These are phyloP conservation scores for Apium graveolens DNA, from an alignment of 129 eudicot species.

Conservation along the genomic window DNA sequence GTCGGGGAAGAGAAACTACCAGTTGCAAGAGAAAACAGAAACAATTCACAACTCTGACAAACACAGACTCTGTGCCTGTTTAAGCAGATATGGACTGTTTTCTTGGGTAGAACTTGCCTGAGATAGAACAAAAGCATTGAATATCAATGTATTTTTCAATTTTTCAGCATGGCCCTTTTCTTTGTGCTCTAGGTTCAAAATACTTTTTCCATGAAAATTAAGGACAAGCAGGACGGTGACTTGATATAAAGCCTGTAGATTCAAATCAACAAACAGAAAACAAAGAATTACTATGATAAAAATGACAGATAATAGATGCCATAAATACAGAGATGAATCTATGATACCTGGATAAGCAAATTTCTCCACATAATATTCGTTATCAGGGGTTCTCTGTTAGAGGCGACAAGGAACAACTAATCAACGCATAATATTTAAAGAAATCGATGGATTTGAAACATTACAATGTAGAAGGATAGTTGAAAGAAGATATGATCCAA, in stretches of 20 bases:
- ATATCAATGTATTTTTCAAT: conserved; percentile 76
- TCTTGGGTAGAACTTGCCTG: conserved; percentile 40
- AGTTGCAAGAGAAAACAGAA: background rate
- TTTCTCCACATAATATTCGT: conserved; percentile 98
- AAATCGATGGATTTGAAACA: background rate
- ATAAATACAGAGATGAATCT: background rate
- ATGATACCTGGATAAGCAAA: conserved; percentile 61
- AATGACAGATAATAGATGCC: background rate
- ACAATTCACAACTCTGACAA: background rate
- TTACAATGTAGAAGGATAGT: background rate
- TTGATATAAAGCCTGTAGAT: conserved; percentile 75
- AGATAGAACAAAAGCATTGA: conserved; percentile 79
- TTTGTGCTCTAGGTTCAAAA: conserved; percentile 42
- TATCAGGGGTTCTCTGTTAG: conserved; percentile 74
- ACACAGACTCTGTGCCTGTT: background rate
- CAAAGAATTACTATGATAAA: background rate
- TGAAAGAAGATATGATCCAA: background rate
- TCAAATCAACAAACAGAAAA: background rate
- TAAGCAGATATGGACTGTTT: background rate
- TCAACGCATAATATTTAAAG: background rate
- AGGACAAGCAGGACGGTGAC: conserved; percentile 64
- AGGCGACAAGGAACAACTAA: background rate
- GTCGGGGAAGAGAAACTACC: background rate
- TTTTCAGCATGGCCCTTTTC: conserved; percentile 37
- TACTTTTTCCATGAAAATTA: conserved; percentile 52